phyloP scores from a whole-genome alignment of 2,329 filamentous ascomycete genomes.

The Colletotrichum scovillei region DNA sequence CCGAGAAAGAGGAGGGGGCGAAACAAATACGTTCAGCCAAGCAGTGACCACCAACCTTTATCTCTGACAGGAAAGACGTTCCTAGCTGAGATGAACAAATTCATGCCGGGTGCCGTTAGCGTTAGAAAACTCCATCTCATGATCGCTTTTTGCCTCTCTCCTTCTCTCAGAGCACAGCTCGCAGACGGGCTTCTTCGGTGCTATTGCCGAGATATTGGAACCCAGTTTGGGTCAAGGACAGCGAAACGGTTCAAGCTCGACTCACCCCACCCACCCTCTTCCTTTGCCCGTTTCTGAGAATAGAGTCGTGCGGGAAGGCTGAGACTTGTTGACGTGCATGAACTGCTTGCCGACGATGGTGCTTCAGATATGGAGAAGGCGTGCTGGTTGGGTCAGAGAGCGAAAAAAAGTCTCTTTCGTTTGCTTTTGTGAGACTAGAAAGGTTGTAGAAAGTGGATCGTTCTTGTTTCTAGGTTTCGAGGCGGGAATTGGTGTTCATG shows the following conservation, averaged over 20 bases:
- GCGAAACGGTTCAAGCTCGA: not conserved
- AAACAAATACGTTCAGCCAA: not conserved
- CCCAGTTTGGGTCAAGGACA: not conserved
- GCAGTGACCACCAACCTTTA: not conserved
- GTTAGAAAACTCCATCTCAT: not conserved
- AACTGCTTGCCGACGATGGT: not conserved
- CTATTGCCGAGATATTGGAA: not conserved
- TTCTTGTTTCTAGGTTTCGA: not conserved
- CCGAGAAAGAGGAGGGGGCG: no score
- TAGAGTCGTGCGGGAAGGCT: not conserved
- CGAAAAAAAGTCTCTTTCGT: not conserved
- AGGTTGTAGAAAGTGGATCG: not conserved
- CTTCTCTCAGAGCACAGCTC: not conserved
- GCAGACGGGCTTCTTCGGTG: no score
- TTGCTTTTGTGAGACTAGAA: not conserved
- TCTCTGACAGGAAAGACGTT: not conserved
- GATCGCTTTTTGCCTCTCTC: not conserved
- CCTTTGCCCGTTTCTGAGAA: not conserved
- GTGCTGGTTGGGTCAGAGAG: not conserved
- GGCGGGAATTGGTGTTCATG: not conserved
- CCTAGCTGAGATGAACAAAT: not conserved
- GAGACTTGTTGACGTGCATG: not conserved
- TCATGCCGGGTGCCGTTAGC: not conserved
- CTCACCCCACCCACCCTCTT: not conserved
- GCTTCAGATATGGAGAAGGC: not conserved